phyloP scores from a whole-genome alignment of 1,139 yeast genomes.

The Kodamaea ohmeri region DNA sequence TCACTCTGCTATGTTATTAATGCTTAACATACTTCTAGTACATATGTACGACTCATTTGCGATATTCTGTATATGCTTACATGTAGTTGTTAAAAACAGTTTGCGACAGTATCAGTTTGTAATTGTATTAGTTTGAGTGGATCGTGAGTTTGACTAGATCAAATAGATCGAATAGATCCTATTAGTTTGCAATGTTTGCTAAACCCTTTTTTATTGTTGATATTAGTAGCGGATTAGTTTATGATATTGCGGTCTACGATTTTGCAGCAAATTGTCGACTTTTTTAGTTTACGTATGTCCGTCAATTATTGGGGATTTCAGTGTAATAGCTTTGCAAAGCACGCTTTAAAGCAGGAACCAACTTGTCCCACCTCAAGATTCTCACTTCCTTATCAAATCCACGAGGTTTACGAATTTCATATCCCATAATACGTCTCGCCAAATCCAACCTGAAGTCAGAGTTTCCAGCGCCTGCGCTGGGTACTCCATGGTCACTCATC shows the following conservation, averaged over 20 bases:
- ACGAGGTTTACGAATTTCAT: slow-evolving; percentile 59
- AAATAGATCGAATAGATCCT: too few relatives aligned
- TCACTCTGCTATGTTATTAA: too few relatives aligned
- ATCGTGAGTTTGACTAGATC: too few relatives aligned
- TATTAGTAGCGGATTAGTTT: too few relatives aligned
- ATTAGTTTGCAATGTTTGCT: too few relatives aligned
- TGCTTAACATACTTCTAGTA: too few relatives aligned
- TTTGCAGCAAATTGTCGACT: background rate
- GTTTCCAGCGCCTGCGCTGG: slow-evolving; percentile 23
- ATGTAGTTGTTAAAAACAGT: too few relatives aligned
- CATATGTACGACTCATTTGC: too few relatives aligned
- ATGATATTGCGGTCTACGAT: background rate
- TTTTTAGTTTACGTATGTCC: background rate
- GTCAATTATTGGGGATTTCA: slow-evolving; percentile 37
- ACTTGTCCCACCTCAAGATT: slow-evolving; percentile 58
- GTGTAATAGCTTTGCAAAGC: slow-evolving; percentile 65
- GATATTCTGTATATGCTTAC: too few relatives aligned
- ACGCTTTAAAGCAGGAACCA: slow-evolving; percentile 57
- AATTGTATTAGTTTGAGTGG: too few relatives aligned
- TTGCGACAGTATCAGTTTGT: too few relatives aligned
- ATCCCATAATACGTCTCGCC: slow-evolving; percentile 65
- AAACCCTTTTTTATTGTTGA: too few relatives aligned
- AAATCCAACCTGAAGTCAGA: slow-evolving; percentile 52
- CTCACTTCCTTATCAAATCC: slow-evolving; percentile 69
- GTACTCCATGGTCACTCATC: slow-evolving; percentile 27